These are phyloP conservation scores for Fraxinus sp. DNA, from an alignment of 305 asterid genomes.

Conservation along the genomic window DNA sequence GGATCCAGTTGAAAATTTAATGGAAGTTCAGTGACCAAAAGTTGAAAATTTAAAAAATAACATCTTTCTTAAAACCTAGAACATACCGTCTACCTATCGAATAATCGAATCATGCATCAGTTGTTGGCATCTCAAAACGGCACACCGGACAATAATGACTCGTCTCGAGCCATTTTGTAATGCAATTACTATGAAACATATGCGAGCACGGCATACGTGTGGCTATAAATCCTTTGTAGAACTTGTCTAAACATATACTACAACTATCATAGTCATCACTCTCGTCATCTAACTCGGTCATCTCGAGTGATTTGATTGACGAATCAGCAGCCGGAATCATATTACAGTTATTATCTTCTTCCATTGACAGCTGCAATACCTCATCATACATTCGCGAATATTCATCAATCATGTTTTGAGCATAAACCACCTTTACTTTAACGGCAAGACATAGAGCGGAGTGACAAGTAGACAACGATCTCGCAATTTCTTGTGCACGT, in stretches of 20 bases:
- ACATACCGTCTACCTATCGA: background rate
- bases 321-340: slow-evolving; percentile 5
- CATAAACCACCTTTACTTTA: background rate
- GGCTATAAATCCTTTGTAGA: background rate
- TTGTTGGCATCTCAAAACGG: slow-evolving; percentile 6
- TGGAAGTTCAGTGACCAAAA: background rate
- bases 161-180: background rate
- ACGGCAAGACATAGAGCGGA: background rate
- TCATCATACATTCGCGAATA: background rate
- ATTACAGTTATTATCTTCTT: slow-evolving; percentile 18
- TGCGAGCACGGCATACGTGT: background rate
- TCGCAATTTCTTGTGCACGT: background rate
- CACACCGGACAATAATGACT: slow-evolving; percentile 14
- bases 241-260: background rate
- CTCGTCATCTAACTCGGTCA: background rate
- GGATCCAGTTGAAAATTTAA: background rate
- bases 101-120: background rate
- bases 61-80: background rate
- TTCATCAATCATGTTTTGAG: background rate
- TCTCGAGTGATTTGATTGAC: background rate
- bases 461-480: background rate
- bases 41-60: no score
- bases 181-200: slow-evolving; percentile 4
- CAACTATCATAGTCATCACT: background rate
- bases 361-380: background rate